These are phyloP conservation scores for Pythium rhizo-oryzae DNA, from an alignment of 352 stramenopile species.

Conservation along the genomic window DNA sequence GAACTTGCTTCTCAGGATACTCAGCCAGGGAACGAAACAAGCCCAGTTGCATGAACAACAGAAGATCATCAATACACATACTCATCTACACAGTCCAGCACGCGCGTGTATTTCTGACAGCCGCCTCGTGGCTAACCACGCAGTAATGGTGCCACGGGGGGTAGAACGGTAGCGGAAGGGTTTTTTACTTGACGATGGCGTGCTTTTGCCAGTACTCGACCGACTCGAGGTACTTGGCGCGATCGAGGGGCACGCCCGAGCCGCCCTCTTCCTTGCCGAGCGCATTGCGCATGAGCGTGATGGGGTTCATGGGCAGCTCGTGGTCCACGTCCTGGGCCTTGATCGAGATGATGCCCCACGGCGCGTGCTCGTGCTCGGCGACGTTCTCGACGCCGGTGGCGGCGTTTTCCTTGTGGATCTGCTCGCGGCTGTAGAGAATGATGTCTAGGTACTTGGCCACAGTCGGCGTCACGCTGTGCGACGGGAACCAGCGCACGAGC, in stretches of 20 bases:
- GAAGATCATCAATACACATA: slow-evolving; percentile 3
- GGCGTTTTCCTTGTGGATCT: slow-evolving; percentile 97
- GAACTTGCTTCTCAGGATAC: too few relatives aligned
- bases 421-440: slow-evolving; percentile 98
- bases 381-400: slow-evolving; percentile 58
- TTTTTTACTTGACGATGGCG: slow-evolving; percentile 83
- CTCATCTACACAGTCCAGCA: background rate
- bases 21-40: slow-evolving; percentile 5
- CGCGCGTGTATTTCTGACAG: background rate
- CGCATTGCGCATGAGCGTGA: slow-evolving; percentile 98
- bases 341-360: slow-evolving; percentile 96
- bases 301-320: slow-evolving; percentile 98
- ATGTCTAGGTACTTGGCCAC: slow-evolving; percentile 97
- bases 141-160: background rate
- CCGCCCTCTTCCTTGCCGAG: slow-evolving; percentile 95
- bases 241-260: slow-evolving; percentile 82
- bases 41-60: background rate
- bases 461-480: slow-evolving; percentile 83
- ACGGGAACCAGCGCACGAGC: slow-evolving; percentile 91
- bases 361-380: slow-evolving; percentile 59
- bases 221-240: slow-evolving; percentile 77
- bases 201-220: slow-evolving; percentile 90
- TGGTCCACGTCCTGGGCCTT: slow-evolving; percentile 96
- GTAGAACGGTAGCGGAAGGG: background rate
- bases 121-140: too few relatives aligned